Percentiles rank a stretch among this genome's conserved stretches.
Conservation (phyloP, 1,284 basidiomycete species). For the Xerocomus subilludens region DNA sequence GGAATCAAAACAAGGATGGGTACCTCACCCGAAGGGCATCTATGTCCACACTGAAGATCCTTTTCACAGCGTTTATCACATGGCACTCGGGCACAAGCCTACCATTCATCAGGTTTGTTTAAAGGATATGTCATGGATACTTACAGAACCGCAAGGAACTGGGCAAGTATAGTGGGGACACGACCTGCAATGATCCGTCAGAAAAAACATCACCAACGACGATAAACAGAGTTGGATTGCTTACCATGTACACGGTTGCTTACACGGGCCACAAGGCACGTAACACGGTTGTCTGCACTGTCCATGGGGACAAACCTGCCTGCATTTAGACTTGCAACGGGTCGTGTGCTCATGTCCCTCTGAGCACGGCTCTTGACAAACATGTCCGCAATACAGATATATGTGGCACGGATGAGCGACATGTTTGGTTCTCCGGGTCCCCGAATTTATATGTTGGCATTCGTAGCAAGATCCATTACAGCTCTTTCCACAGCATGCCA, state of each 20-base stretch:
- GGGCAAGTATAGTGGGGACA: conserved; percentile 69
- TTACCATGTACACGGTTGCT: conserved; percentile 70
- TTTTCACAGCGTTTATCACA: conserved; percentile 69
- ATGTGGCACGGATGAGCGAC: conserved; percentile 64
- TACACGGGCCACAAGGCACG: conserved; percentile 71
- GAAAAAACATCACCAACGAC: background rate
- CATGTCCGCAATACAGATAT: conserved; percentile 68
- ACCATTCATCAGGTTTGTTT: background rate
- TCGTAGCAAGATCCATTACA: conserved; percentile 64
- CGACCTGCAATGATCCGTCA: conserved; percentile 50
- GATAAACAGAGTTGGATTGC: conserved; percentile 1
- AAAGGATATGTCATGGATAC: conserved; percentile 39
- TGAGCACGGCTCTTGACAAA: conserved; percentile 64
- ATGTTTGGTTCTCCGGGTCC: conserved; percentile 56
- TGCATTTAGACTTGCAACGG: conserved; percentile 62
- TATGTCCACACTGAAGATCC: conserved; percentile 67
- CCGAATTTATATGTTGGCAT: conserved; percentile 60
- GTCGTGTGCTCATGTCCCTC: conserved; percentile 63
- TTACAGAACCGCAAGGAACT: conserved; percentile 76
- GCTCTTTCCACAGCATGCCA: conserved; percentile 67
- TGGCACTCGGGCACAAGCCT: conserved; percentile 76
- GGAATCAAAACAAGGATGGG: background rate
- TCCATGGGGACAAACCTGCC: conserved; percentile 68
- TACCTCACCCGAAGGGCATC: conserved; percentile 72
- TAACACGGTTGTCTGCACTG: conserved; percentile 64